Percentiles rank a stretch among this genome's conserved stretches.
These are phyloP conservation scores for Tetrahymena borealis DNA, from an alignment of 73 alveolate genomes.

Conservation along the genomic window DNA sequence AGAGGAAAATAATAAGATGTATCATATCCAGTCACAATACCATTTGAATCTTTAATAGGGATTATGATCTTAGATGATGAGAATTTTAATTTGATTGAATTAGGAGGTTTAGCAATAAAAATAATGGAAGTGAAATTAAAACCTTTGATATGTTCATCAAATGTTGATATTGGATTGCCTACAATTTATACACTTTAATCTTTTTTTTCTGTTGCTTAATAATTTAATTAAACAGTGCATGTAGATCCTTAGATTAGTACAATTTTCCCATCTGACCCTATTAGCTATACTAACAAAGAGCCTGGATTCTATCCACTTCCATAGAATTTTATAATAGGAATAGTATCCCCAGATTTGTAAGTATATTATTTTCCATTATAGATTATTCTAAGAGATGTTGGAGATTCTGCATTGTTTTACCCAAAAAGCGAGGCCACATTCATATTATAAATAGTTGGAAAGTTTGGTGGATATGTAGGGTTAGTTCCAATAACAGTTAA, in stretches of 20 bases:
- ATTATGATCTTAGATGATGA: neutral
- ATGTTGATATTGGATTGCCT: neutral
- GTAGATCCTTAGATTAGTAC: neutral
- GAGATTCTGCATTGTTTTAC: slow-evolving; percentile 23
- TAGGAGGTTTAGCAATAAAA: neutral
- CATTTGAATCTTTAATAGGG: neutral
- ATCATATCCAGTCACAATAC: neutral
- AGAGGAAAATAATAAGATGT: neutral
- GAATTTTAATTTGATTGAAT: neutral
- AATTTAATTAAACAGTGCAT: neutral
- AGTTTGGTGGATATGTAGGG: neutral
- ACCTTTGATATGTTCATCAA: neutral
- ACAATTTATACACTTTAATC: neutral
- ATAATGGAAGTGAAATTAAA: neutral
- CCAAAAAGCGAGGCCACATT: slow-evolving; percentile 25
- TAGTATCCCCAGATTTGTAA: neutral
- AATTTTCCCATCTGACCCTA: neutral
- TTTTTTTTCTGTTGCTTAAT: neutral
- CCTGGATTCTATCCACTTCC: slow-evolving; percentile 5
- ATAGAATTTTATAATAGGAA: neutral
- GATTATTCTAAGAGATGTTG: slow-evolving; percentile 1
- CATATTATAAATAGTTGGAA: neutral
- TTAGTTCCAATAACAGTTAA: slow-evolving; percentile 19
- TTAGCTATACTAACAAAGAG: neutral
- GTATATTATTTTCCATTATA: neutral